Base-by-base conservation (phyloP, 768 basidiomycete species). In the Lactarius sanguifluus region DNA sequence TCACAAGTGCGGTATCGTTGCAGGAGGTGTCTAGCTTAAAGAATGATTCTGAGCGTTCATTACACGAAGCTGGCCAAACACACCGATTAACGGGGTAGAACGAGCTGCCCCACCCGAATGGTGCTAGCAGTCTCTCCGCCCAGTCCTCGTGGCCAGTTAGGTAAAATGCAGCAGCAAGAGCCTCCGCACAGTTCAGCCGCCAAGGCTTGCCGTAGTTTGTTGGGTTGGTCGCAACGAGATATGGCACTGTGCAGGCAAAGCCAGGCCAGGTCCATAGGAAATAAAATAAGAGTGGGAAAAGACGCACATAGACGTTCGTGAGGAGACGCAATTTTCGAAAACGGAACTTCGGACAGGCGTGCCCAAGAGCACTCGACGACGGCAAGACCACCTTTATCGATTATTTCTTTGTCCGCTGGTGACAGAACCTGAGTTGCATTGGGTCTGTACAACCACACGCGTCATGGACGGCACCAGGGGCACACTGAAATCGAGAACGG, bases 321-420 rank as follows among this genome's bases (percentile, higher is more conserved):
- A 1, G 96, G 94, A 70, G 92, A 94, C 6, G 90, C 83, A 69
- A 98, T 96, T 79, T 98, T 98, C 59, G 82, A 80, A 74, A 97
- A 99, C 1, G 97, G 97, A 9, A 99, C 89, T 64, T 98, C 97
- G 56, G 93, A 93, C 9, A 98, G 77, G 25, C 95, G 85, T 1
- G 97, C 96, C 97, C 97, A 99, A 4, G 94, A 96, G 75, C 96
- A 98, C 75, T 99, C 97, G 2, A 99, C 93, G n/a, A 99, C 97
- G 1, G 96, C 97, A 6, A 98, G 78, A 0, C 97, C 97, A 40
- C 80, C 79, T 55, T 82, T 80, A 0, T 83, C 79, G 10, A 98
- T 80, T 64, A 96, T 85, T 5, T 89, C 87, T n/a, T 86, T 83
- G 73, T 99, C 97, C 1, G 88, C 83, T 1, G 94, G 94, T 56